These are phyloP conservation scores for Terfezia claveryi DNA, from an alignment of 495 filamentous ascomycete species.

Conservation along the genomic window DNA sequence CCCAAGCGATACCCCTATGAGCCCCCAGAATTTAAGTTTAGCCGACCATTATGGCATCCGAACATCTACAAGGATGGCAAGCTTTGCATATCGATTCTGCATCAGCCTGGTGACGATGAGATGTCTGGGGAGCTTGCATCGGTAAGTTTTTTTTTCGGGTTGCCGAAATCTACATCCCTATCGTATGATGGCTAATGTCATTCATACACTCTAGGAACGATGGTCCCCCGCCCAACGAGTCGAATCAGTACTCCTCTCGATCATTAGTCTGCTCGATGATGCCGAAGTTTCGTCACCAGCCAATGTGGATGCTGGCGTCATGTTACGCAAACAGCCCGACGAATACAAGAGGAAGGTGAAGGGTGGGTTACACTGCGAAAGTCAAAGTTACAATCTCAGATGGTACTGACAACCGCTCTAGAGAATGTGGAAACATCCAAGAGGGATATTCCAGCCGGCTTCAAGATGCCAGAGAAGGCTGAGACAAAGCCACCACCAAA, in stretches of 20 bases:
- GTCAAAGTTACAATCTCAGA: too few relatives aligned
- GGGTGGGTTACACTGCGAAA: background rate
- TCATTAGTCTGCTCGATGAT: conserved; percentile 82
- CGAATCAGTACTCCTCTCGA: conserved; percentile 80
- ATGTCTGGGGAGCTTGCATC: conserved; percentile 73
- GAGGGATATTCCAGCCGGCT: conserved; percentile 56
- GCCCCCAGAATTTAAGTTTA: conserved; percentile 83
- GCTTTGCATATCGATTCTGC: conserved; percentile 91
- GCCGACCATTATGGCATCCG: conserved; percentile 64
- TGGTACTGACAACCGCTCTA: conserved; percentile 4
- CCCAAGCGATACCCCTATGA: conserved; percentile 72
- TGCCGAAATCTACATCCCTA: background rate
- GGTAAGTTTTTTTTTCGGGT: conserved; percentile 5
- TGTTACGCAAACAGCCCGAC: conserved; percentile 50
- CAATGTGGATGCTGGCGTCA: conserved; percentile 80
- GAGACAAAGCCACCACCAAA: conserved; percentile 36
- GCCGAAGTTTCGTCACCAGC: conserved; percentile 82
- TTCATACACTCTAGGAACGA: conserved; percentile 34
- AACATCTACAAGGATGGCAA: conserved; percentile 83
- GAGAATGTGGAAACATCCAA: conserved; percentile 51
- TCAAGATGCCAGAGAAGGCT: conserved; percentile 56
- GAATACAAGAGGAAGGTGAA: conserved; percentile 44
- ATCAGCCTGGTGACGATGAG: conserved; percentile 72
- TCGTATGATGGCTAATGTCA: background rate
- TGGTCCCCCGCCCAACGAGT: conserved; percentile 87